Base-by-base conservation (phyloP, 352 stramenopile species). In the Hyaloperonospora brassicae region DNA sequence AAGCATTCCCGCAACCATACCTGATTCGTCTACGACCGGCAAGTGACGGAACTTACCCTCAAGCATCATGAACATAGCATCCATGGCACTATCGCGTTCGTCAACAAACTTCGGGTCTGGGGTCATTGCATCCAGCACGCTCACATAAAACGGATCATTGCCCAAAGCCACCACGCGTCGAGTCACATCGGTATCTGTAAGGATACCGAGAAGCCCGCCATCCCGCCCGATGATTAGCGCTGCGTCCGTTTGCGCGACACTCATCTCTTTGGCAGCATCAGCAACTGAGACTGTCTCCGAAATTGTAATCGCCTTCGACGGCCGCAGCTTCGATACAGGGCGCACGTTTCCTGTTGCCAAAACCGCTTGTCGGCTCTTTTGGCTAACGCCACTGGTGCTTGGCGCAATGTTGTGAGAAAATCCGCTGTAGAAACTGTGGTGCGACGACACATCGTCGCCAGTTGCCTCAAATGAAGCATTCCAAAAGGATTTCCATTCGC, bases 31-130 rank as follows among this genome's bases (percentile, higher is more conserved):
- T 1, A 98, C 87, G 0, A 99, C 97, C 12, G 97, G 97, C 41
- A 99, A 69, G 61, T 99, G 96, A 34, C 93, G 91, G 67, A 99
- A 99, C 35, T 87, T 87, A 5, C 85, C 85, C 52, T 95, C 85
- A 1, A 95, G 63, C 85, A 95, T 95, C 60, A 86, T 86, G 50
- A 92, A 95, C 84, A 95, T 94, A 2, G 85, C 85, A 51, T 94
- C 84, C 85, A 95, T 94, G 13, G 85, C 85, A 44, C 83, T 93
- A 58, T 95, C 85, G 17, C 79, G 77, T 51, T 93, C 80, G 46
- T 93, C 79, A 11, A 95, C 85, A 69, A 95, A 95, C 59, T 92
- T 90, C 3, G 85, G 85, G 44, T 90, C 84, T 1, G 80, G 79
- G 17, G 85, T 95, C 85, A 95, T 95, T 0, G 70, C 80, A 49